Conservation (phyloP, 2,329 filamentous ascomycete genomes). For the Phialophora verrucosa region DNA sequence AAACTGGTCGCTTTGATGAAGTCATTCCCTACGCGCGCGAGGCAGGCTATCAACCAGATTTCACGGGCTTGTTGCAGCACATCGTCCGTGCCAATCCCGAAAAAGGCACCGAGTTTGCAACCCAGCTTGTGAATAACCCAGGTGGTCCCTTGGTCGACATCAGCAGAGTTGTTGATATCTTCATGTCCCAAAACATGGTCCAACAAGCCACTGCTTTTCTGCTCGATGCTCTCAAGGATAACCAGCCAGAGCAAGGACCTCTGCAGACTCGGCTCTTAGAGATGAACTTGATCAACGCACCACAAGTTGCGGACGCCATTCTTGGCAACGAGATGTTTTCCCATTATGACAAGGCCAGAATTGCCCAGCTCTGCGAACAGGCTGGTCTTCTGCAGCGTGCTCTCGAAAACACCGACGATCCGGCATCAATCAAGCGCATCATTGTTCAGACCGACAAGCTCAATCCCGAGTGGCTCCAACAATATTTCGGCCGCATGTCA, state of each 20-base stretch:
- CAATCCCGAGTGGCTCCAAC: slow-evolving; percentile 86
- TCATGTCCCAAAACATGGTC: slow-evolving; percentile 96
- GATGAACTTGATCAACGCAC: slow-evolving; percentile 97
- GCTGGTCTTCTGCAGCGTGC: slow-evolving; percentile 86
- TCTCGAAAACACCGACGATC: slow-evolving; percentile 92
- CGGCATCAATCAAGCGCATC: slow-evolving; percentile 87
- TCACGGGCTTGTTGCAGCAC: slow-evolving; percentile 87
- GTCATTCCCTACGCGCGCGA: slow-evolving; percentile 90
- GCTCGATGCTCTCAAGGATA: slow-evolving; percentile 91
- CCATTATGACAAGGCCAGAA: slow-evolving; percentile 88
- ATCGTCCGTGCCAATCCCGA: slow-evolving; percentile 90
- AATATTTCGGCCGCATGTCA: slow-evolving; percentile 91
- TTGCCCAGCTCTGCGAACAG: slow-evolving; percentile 90
- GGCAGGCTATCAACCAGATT: slow-evolving; percentile 91
- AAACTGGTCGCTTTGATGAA: slow-evolving; percentile 95
- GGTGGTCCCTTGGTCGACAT: slow-evolving; percentile 87
- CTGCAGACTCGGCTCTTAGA: slow-evolving; percentile 93
- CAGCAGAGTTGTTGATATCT: slow-evolving; percentile 94
- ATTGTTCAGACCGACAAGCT: slow-evolving; percentile 82
- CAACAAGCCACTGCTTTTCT: slow-evolving; percentile 98
- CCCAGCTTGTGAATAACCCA: slow-evolving; percentile 87
- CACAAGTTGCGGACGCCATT: slow-evolving; percentile 96
- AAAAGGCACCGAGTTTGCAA: slow-evolving; percentile 92
- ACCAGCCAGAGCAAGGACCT: slow-evolving; percentile 89
- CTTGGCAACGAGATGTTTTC: slow-evolving; percentile 98